Evolutionary conservation across 2,329 filamentous ascomycete genomes (phyloP), one percentile per base, ranked within the genome.

Genomic region (Paecilomyces niveus): DNA sequence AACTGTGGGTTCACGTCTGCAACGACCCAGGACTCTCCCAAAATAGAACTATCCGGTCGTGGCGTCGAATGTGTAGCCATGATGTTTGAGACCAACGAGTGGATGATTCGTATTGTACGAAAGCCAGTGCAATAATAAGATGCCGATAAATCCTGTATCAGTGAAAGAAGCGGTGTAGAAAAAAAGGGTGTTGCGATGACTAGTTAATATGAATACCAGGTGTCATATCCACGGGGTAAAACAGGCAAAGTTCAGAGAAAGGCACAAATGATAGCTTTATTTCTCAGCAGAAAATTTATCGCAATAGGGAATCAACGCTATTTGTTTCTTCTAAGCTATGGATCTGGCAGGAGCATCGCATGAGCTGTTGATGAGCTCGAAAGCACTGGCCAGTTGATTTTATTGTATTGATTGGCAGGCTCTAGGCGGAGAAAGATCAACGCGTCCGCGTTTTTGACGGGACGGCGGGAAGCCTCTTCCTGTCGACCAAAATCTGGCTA

Each of bases 1-100:
- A n/a, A 26, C 55, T 39, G 15, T 15, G 29, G 24, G 39, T 53
- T 35, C 11, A 53, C 58, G 15, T 56, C 55, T 21, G 72, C 65
- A n/a, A 74, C 64, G 29, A 75, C 68, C 73, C 73, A 75, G 50
- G 73, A 75, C 53, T 74, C 72, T 8, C 68, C 71, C 57, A 75
- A 61, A 33, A 64, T 60, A 32, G 68, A 64, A 54, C 55, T 53
- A 54, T 62, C 61, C 26, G 15, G 45, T n/a, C 13, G 31, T 15
- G 22, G 51, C 15, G 22, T 4, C 21, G 39, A 33, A n/a, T 32
- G 26, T n/a, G 56, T 29, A 26, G 56, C n/a, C 56, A 57, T 57
- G 51, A 21, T 33, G 33, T 9, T 29, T 29, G 26, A 29, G 26
- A 7, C 15, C 15, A 45, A 8, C 8, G 35, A 18, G 15, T 18